phyloP scores from a whole-genome alignment of 2,329 filamentous ascomycete species.

The Fusarium papillatum region DNA sequence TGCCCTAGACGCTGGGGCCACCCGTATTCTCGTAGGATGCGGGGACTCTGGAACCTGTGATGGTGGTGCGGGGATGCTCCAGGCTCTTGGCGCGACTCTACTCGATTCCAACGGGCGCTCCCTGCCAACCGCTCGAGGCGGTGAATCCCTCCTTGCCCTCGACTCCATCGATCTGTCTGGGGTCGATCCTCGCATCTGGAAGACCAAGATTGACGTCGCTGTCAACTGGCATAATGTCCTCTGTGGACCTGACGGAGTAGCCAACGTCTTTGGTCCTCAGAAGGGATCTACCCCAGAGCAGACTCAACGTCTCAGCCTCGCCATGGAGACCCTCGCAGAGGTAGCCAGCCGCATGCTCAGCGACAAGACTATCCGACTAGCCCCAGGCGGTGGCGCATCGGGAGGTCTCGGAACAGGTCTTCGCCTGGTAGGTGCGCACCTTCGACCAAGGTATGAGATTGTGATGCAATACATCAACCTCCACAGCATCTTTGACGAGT shows the following conservation, averaged over 20 bases:
- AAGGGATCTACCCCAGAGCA: constrained; percentile 62
- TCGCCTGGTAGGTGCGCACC: constrained; percentile 58
- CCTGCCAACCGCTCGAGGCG: constrained; percentile 56
- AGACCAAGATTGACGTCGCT: constrained; percentile 59
- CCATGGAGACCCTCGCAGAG: constrained; percentile 57
- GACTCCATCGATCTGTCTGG: constrained; percentile 53
- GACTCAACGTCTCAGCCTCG: constrained; percentile 55
- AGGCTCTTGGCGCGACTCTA: constrained; percentile 63
- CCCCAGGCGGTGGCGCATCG: constrained; percentile 64
- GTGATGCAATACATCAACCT: constrained; percentile 65
- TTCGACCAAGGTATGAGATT: constrained; percentile 62
- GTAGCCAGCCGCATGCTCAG: constrained; percentile 51
- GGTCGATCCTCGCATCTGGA: constrained; percentile 47
- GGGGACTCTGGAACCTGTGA: constrained; percentile 68
- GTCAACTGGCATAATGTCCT: constrained; percentile 67
- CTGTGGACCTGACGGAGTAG: constrained; percentile 62
- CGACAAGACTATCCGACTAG: constrained; percentile 49
- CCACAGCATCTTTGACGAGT: constrained; percentile 58
- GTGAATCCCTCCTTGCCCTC: constrained; percentile 53
- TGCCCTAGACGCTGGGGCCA: constrained; percentile 60
- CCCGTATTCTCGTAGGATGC: constrained; percentile 63
- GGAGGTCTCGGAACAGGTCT: constrained; percentile 66
- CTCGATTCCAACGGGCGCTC: constrained; percentile 52
- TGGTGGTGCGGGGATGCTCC: constrained; percentile 66
- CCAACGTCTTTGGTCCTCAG: constrained; percentile 64